Conservation (phyloP, 805 yeast genomes). For the Saturnispora sanitii region DNA sequence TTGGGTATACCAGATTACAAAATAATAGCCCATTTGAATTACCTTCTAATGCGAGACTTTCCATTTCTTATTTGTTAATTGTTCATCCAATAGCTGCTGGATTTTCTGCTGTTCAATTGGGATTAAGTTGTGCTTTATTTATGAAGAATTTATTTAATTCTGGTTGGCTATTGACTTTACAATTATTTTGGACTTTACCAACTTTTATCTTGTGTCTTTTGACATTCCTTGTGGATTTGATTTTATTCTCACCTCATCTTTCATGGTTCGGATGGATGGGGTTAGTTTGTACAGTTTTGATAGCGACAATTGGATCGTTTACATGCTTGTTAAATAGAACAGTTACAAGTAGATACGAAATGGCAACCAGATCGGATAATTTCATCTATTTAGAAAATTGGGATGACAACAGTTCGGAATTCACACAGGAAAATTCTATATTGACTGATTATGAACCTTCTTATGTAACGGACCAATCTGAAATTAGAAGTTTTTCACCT, state of each 20-base stretch:
- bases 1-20: constrained; percentile 33
- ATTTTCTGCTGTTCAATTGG: constrained; percentile 38
- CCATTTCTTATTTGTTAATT: constrained; percentile 49
- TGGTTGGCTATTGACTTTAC: constrained; percentile 36
- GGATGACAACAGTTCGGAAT: constrained; percentile 8
- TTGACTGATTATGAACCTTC: constrained; percentile 3
- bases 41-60: constrained; percentile 50
- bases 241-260: constrained; percentile 66
- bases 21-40: constrained; percentile 22
- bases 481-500: not conserved
- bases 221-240: constrained; percentile 72
- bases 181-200: constrained; percentile 53
- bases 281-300: constrained; percentile 54
- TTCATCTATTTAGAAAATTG: constrained; percentile 14
- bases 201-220: constrained; percentile 61
- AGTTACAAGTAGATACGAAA: constrained; percentile 35
- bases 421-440: not conserved
- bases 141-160: constrained; percentile 26
- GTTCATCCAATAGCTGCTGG: constrained; percentile 61
- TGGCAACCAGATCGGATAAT: constrained; percentile 1
- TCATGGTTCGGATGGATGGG: constrained; percentile 83
- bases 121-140: constrained; percentile 32
- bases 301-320: constrained; percentile 54
- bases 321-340: constrained; percentile 68
- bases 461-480: not conserved